These are phyloP conservation scores for Austroboletus niveus DNA, from an alignment of 1,284 basidiomycete genomes.

Conservation along the genomic window DNA sequence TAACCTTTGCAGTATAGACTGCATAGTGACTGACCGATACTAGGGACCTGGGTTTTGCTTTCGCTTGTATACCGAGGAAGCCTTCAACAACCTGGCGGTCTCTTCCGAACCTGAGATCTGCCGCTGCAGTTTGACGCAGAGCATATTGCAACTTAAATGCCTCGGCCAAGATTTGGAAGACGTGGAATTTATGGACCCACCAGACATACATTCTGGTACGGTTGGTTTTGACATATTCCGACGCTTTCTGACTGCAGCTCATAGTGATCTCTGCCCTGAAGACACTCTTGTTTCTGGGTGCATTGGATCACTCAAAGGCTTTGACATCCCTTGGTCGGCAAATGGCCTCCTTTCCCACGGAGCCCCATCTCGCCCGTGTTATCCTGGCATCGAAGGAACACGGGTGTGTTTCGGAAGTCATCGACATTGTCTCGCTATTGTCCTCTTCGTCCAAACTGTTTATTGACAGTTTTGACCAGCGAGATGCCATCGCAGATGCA, in stretches of 20 bases:
- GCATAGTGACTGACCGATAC: constrained; percentile 4
- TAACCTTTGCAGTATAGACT: neutral
- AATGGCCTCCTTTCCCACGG: constrained; percentile 85
- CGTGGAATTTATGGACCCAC: constrained; percentile 84
- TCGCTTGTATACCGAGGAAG: constrained; percentile 82
- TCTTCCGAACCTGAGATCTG: constrained; percentile 86
- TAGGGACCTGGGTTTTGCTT: constrained; percentile 83
- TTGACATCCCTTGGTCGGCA: constrained; percentile 71
- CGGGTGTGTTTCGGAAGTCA: constrained; percentile 69
- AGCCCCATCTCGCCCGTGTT: constrained; percentile 77
- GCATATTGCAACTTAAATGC: constrained; percentile 81
- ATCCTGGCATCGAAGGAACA: constrained; percentile 72
- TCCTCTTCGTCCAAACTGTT: constrained; percentile 78
- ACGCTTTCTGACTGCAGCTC: neutral
- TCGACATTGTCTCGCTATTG: constrained; percentile 79
- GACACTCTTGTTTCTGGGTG: constrained; percentile 73
- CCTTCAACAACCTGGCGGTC: constrained; percentile 63
- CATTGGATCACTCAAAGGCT: constrained; percentile 59
- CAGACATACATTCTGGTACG: constrained; percentile 69
- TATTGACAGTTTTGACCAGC: constrained; percentile 64
- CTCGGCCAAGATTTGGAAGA: constrained; percentile 76
- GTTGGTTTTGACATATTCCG: neutral
- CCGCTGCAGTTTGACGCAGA: constrained; percentile 80
- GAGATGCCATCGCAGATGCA: constrained; percentile 69
- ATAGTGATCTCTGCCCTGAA: constrained; percentile 71